phyloP scores from a whole-genome alignment of 495 filamentous ascomycete species.

The Aspergillus affinis region DNA sequence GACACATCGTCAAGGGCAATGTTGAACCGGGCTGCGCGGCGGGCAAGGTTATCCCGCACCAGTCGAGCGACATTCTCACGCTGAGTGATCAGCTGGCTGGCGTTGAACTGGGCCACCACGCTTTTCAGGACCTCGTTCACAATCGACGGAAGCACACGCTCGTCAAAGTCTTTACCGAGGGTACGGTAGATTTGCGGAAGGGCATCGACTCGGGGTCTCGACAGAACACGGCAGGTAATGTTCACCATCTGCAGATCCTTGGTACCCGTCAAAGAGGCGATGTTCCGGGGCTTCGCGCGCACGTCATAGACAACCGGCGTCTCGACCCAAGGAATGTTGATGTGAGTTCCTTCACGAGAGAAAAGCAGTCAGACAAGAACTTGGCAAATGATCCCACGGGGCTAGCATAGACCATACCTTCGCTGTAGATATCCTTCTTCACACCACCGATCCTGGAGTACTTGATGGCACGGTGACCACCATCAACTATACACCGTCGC shows the following conservation, averaged over 20 bases:
- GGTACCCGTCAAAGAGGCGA: conserved; percentile 95
- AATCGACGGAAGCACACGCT: conserved; percentile 93
- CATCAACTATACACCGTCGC: conserved; percentile 72
- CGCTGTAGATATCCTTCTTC: conserved; percentile 90
- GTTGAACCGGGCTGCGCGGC: conserved; percentile 92
- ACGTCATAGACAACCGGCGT: conserved; percentile 97
- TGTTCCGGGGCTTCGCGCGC: conserved; percentile 93
- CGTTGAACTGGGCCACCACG: conserved; percentile 98
- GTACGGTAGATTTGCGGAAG: conserved; percentile 97
- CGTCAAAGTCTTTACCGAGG: conserved; percentile 93
- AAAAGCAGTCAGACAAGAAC: conserved; percentile 13
- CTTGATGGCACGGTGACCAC: conserved; percentile 98
- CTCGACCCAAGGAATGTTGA: conserved; percentile 94
- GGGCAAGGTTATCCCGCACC: conserved; percentile 88
- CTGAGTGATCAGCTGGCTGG: conserved; percentile 96
- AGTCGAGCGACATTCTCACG: conserved; percentile 91
- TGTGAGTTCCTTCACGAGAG: conserved; percentile 73
- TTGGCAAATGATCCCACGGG: background rate
- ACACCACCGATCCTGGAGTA: conserved; percentile 94
- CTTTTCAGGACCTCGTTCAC: conserved; percentile 99
- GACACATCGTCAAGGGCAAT: conserved; percentile 97
- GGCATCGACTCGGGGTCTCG: conserved; percentile 79
- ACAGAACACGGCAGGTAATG: conserved; percentile 99
- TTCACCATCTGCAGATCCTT: conserved; percentile 99
- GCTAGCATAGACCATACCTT: conserved; percentile 61